phyloP scores from a whole-genome alignment of 2,329 filamentous ascomycete species.

The Fusarium sp. region DNA sequence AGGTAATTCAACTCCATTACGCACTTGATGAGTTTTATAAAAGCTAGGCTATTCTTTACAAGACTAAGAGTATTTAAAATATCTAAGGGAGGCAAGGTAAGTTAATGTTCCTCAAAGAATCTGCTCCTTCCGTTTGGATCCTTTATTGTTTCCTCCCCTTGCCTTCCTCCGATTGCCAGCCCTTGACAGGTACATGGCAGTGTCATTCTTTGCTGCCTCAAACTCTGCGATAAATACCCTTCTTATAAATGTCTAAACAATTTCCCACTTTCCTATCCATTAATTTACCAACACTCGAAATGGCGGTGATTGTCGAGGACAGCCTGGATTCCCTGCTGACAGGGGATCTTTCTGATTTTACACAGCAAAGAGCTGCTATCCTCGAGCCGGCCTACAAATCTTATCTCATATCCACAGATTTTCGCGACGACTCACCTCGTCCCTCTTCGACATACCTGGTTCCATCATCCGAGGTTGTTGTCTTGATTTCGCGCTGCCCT shows the following conservation, averaged over 20 bases:
- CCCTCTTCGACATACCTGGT: constrained; percentile 25
- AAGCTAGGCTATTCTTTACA: not conserved
- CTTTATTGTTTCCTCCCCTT: not conserved
- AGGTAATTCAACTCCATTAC: not conserved
- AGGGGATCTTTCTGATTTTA: not conserved
- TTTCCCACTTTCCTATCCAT: too few species aligned
- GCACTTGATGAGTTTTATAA: not conserved
- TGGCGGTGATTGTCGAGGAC: constrained; percentile 8
- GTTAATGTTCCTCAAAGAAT: not conserved
- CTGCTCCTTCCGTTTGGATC: not conserved
- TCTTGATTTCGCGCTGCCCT: constrained; percentile 8
- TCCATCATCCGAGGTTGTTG: constrained; percentile 15
- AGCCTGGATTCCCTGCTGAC: not conserved
- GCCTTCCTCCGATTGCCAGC: not conserved
- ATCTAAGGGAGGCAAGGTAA: not conserved
- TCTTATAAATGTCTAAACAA: not conserved
- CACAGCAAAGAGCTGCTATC: not conserved
- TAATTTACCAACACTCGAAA: not conserved
- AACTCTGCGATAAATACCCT: not conserved
- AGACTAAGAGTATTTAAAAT: not conserved
- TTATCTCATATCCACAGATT: constrained; percentile 19
- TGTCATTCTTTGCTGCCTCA: constrained; percentile 16
- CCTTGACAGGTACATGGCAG: constrained; percentile 22
- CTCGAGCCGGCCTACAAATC: constrained; percentile 26
- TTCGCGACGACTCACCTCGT: not conserved